Conservation (phyloP, 108 stramenopile genomes). For the Nitzschia putrida region DNA sequence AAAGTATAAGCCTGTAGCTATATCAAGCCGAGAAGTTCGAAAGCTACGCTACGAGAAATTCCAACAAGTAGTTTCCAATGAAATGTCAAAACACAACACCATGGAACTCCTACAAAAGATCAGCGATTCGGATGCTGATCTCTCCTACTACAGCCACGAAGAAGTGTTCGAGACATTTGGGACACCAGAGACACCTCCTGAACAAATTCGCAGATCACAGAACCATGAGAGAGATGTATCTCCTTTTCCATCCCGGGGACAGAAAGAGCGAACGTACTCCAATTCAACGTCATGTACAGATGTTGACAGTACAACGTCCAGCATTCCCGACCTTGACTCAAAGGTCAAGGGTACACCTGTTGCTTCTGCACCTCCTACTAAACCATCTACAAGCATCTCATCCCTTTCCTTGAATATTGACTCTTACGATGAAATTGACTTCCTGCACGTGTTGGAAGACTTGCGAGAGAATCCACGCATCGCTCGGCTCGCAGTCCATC, state of each 20-base stretch:
- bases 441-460: not conserved
- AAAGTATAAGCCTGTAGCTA: not conserved
- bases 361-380: not conserved
- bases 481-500: not conserved
- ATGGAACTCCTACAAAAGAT: not conserved
- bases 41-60: not conserved
- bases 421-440: not conserved
- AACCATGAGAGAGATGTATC: not conserved
- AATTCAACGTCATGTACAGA: not conserved
- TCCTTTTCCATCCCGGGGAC: not conserved
- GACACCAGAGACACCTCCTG: not conserved
- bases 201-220: not conserved
- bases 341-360: not conserved
- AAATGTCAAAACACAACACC: not conserved
- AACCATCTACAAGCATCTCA: not conserved
- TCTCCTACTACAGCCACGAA: not conserved
- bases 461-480: not conserved
- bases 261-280: not conserved
- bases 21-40: not conserved
- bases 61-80: not conserved
- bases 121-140: not conserved
- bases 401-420: not conserved
- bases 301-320: not conserved
- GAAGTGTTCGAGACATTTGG: not conserved
- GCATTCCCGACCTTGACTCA: not conserved